Percentiles rank a stretch among this genome's conserved stretches.
These are phyloP conservation scores for Chrysoporthe austroafricana DNA, from an alignment of 2,329 filamentous ascomycete genomes.

Conservation along the genomic window DNA sequence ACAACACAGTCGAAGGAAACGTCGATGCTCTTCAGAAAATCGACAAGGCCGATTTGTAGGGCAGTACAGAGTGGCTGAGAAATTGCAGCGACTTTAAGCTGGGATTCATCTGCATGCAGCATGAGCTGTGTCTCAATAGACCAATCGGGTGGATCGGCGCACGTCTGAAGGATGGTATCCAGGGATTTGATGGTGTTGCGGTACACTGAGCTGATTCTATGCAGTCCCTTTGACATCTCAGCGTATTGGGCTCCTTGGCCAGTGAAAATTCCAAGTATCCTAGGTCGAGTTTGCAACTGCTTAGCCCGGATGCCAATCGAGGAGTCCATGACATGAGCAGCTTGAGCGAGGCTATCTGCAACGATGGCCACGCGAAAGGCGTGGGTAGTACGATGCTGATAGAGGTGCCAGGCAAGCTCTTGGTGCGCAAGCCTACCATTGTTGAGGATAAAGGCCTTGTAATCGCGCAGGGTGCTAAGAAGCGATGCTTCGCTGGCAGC, in stretches of 20 bases:
- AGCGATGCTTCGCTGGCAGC: conserved; percentile 43
- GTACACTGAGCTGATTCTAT: conserved; percentile 38
- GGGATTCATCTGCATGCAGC: conserved; percentile 34
- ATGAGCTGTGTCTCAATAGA: conserved; percentile 41
- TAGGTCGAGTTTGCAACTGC: conserved; percentile 28
- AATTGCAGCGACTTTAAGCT: conserved; percentile 43
- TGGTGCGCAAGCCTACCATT: conserved; percentile 22
- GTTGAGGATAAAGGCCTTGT: conserved; percentile 37
- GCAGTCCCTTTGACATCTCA: conserved; percentile 43
- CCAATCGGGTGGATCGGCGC: conserved; percentile 36
- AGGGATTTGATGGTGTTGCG: conserved; percentile 40
- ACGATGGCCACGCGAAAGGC: conserved; percentile 34
- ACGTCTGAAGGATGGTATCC: conserved; percentile 36
- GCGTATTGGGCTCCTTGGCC: conserved; percentile 52
- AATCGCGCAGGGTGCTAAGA: conserved; percentile 33
- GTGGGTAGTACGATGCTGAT: conserved; percentile 37
- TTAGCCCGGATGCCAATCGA: conserved; percentile 31
- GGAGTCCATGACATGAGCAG: conserved; percentile 7
- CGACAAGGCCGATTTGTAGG: conserved; percentile 50
- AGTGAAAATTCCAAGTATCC: conserved; percentile 43
- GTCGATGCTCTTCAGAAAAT: conserved; percentile 36
- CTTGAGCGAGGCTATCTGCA: conserved; percentile 23
- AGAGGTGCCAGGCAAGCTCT: conserved; percentile 41
- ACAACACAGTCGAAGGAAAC: conserved; percentile 39
- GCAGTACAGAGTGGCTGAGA: conserved; percentile 59